Conservation (phyloP, 306 rosid species). For the Canavalia ensiformis region DNA sequence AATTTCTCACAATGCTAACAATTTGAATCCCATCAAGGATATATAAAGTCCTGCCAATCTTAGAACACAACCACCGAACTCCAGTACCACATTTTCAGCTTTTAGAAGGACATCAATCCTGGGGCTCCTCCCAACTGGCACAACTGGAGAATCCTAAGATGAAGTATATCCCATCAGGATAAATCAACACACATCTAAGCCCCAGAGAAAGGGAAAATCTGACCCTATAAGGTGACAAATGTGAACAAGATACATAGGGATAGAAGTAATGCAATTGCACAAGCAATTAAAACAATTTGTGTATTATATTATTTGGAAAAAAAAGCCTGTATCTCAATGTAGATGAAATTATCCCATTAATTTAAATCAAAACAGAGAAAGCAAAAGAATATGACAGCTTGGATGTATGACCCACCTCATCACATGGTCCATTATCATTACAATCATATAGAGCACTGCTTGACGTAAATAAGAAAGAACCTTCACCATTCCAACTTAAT, state of each 20-base stretch:
- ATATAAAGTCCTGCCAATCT: slow-evolving; percentile 96
- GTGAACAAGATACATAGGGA: slow-evolving; percentile 17
- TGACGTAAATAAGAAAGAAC: slow-evolving; percentile 88
- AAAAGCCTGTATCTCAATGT: neutral
- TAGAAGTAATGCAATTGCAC: slow-evolving; percentile 18
- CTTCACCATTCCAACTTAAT: slow-evolving; percentile 91
- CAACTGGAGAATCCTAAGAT: slow-evolving; percentile 78
- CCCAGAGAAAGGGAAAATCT: slow-evolving; percentile 5
- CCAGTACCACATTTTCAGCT: slow-evolving; percentile 80
- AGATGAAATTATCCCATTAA: slow-evolving; percentile 24
- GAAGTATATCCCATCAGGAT: slow-evolving; percentile 42
- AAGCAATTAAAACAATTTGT: slow-evolving; percentile 31
- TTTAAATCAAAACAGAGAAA: slow-evolving; percentile 33
- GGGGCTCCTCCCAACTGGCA: slow-evolving; percentile 88
- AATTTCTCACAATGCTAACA: slow-evolving; percentile 19
- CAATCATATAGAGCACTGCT: slow-evolving; percentile 90
- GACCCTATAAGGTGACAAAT: slow-evolving; percentile 8
- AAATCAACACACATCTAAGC: slow-evolving; percentile 23
- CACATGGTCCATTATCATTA: slow-evolving; percentile 83
- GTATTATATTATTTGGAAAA: slow-evolving; percentile 16
- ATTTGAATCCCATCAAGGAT: slow-evolving; percentile 67
- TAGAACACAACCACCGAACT: slow-evolving; percentile 80
- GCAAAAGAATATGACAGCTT: slow-evolving; percentile 24
- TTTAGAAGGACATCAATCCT: slow-evolving; percentile 79
- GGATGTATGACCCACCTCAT: slow-evolving; percentile 70